Evolutionary conservation across 306 rosid genomes (phyloP), one percentile per base, ranked within the genome.

Genomic region (Astragalus membranaceus): DNA sequence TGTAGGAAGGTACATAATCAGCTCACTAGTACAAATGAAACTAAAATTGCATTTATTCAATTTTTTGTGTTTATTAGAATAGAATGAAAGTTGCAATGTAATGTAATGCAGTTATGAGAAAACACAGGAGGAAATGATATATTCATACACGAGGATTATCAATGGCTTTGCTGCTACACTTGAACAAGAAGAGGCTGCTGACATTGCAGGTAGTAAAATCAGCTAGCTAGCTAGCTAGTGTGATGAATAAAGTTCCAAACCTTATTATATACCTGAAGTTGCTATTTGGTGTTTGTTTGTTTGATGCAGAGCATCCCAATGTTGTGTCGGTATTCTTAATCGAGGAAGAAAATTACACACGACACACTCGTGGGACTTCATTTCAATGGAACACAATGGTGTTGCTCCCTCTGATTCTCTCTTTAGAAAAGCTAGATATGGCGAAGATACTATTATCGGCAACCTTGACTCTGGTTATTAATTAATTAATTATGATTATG

Each of bases 401-500:
- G 72, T 66, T 0, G 9, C 48, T 75, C 56, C 35, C 7, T 26
- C 57, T 2, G 15, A 16, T 3, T 91, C 97, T 0, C 7, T 84
- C 1, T 82, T 88, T 55, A 37, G 39, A 12, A 85, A 70, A 77
- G 90, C 92, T 70, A 87, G 79, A 47, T 85, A 52, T 62, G 97
- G 97, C 43, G 85, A 82, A 72, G 85, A 88, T 20, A 54, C 72
- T 23, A 91, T 91, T 14, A 75, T 91, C 23, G 97, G 67, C 3
- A 75, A 84, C 71, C 78, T 91, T 60, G 96, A 88, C 75, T 80
- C 91, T 2, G 91, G 97, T 90, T n/a, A n/a, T n/a, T n/a, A n/a
- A n/a, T n/a, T n/a, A n/a, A n/a, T n/a, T n/a, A n/a, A n/a, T n/a
- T n/a, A n/a, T n/a, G 80, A 47, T n/a, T n/a, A 30, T 32, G 20